phyloP scores from a whole-genome alignment of 78 protist genomes.

The Dictyostelium firmibasis region DNA sequence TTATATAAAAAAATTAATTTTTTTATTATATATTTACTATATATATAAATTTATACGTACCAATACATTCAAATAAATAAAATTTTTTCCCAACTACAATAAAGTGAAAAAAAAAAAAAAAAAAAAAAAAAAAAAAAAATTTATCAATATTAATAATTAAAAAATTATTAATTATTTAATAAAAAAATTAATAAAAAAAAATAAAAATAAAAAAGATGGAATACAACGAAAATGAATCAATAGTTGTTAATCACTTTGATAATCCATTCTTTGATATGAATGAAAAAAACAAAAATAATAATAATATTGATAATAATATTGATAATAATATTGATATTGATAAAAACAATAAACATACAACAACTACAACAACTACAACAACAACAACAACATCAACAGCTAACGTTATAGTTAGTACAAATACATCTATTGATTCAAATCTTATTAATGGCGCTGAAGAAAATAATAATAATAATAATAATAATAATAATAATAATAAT shows the following conservation, averaged over 20 bases:
- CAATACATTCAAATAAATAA: no score
- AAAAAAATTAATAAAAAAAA: no score
- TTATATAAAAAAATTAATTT: no score
- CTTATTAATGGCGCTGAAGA: not conserved
- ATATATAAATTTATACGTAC: not conserved
- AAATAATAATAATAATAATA: not conserved
- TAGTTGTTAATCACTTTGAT: not conserved
- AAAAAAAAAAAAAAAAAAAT: no score
- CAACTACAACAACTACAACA: not conserved
- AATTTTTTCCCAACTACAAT: not conserved
- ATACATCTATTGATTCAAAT: not conserved
- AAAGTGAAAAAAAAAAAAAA: no score
- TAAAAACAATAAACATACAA: not conserved
- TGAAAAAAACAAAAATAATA: not conserved
- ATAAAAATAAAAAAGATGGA: not conserved
- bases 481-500: not conserved
- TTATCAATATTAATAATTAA: no score
- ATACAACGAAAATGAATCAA: not conserved
- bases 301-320: no score
- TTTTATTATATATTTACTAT: no score
- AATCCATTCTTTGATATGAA: not conserved
- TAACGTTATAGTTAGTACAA: not conserved
- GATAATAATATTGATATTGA: not conserved
- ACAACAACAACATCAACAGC: not conserved
- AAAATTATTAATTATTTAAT: no score